A percentile compares a stretch with the other conserved stretches of the same genome.
phyloP scores from a whole-genome alignment of 805 yeast species.

The Saccharomycopsis sp. region DNA sequence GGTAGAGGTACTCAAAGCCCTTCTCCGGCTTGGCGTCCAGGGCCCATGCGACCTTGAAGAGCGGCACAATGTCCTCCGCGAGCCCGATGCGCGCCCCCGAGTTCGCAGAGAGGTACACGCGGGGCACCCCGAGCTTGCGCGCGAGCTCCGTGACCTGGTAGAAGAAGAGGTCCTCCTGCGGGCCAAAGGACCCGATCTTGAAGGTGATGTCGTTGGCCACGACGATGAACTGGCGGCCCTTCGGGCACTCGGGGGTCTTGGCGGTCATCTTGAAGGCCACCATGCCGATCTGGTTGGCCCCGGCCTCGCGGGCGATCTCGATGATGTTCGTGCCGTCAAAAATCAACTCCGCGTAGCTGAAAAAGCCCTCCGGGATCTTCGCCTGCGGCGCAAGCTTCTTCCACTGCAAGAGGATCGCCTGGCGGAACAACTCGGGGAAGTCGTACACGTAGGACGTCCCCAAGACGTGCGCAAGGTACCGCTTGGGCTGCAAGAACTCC shows the following conservation, averaged over 20 bases:
- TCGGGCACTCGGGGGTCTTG: constrained; percentile 94
- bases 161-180: constrained; percentile 89
- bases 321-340: constrained; percentile 74
- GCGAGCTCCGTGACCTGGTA: constrained; percentile 90
- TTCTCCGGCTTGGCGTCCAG: constrained; percentile 65
- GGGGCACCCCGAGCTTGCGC: constrained; percentile 84
- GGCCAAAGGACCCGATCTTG: constrained; percentile 98
- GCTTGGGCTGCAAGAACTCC: constrained; percentile 96
- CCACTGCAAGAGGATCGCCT: constrained; percentile 85
- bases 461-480: constrained; percentile 96
- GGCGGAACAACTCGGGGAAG: constrained; percentile 97
- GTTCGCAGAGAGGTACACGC: constrained; percentile 94
- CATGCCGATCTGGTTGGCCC: constrained; percentile 95
- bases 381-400: constrained; percentile 48
- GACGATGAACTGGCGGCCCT: constrained; percentile 87
- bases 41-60: constrained; percentile 89
- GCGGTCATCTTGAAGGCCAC: constrained; percentile 89
- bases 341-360: constrained; percentile 76
- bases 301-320: constrained; percentile 91
- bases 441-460: constrained; percentile 98
- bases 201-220: constrained; percentile 96
- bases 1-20: constrained; percentile 87
- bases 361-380: constrained; percentile 69
- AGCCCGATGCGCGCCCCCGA: constrained; percentile 99
- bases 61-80: constrained; percentile 91